Evolutionary conservation across 805 yeast genomes (phyloP).

Genomic region (Ogataea paraovalis): DNA sequence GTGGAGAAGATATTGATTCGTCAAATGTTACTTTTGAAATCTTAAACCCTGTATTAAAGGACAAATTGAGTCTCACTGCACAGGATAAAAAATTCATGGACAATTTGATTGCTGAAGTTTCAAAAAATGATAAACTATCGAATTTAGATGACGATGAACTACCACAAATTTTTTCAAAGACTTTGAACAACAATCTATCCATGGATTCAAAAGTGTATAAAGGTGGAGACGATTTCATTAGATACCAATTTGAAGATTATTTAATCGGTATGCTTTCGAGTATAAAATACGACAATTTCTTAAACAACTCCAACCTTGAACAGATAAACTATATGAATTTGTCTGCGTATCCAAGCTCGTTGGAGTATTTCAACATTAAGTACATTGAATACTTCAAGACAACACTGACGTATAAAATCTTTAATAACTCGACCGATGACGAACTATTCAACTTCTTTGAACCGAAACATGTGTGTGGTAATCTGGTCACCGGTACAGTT

Average conservation of each 20-base stretch:
- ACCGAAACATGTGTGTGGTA: constrained; percentile 28
- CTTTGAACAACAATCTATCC: constrained; percentile 32
- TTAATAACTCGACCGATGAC: constrained; percentile 57
- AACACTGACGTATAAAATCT: constrained; percentile 53
- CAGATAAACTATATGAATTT: constrained; percentile 18
- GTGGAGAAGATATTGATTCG: constrained; percentile 20
- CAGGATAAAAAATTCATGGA: constrained; percentile 78
- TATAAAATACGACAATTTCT: constrained; percentile 63
- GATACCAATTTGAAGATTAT: constrained; percentile 89
- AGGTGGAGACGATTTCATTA: constrained; percentile 84
- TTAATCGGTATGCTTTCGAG: constrained; percentile 70
- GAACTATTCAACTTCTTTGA: constrained; percentile 50
- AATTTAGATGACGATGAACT: constrained; percentile 28
- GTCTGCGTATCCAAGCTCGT: constrained; percentile 18
- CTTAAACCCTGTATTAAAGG: constrained; percentile 39
- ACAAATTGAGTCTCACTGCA: constrained; percentile 43
- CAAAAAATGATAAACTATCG: constrained; percentile 26
- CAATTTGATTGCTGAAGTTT: constrained; percentile 47
- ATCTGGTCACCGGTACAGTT: neutral
- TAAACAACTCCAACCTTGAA: constrained; percentile 31
- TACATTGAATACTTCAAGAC: constrained; percentile 52
- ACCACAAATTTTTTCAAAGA: constrained; percentile 24
- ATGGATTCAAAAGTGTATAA: constrained; percentile 39
- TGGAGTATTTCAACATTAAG: constrained; percentile 22
- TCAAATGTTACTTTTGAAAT: constrained; percentile 38